Conservation (phyloP, 2,329 filamentous ascomycete genomes). For the Microcyclosporella mali region DNA sequence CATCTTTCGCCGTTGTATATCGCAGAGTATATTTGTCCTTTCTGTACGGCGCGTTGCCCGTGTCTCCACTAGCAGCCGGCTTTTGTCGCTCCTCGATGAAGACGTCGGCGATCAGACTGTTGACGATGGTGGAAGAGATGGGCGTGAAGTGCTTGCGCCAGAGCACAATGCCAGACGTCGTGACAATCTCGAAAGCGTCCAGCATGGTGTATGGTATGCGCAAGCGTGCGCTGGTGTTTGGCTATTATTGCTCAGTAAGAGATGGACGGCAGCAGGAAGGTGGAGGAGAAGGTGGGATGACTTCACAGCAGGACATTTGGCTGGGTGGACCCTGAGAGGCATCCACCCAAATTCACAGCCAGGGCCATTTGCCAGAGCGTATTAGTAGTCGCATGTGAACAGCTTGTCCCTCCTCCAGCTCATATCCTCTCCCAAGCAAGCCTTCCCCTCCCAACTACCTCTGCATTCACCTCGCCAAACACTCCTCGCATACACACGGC, state of each 20-base stretch:
- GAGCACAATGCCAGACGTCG: constrained; percentile 90
- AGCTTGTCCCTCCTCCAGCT: no score
- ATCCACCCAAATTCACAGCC: no score
- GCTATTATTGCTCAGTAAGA: no score
- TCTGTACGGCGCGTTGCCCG: constrained; percentile 66
- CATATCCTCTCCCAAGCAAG: no score
- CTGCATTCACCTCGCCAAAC: no score
- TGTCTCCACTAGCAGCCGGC: constrained; percentile 50
- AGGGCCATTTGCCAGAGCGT: no score
- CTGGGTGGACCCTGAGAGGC: no score
- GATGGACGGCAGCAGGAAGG: neutral
- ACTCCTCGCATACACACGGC: no score
- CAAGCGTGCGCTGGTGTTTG: neutral
- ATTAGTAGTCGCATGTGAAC: no score
- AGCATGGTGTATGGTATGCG: constrained; percentile 55
- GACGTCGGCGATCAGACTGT: constrained; percentile 90
- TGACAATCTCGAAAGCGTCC: constrained; percentile 94
- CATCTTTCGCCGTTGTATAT: constrained; percentile 87
- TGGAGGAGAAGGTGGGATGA: neutral
- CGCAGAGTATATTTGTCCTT: constrained; percentile 92
- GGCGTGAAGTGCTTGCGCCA: constrained; percentile 86
- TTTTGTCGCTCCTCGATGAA: constrained; percentile 91
- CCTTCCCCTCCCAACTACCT: no score
- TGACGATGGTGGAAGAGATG: constrained; percentile 76
- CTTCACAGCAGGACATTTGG: neutral